Evolutionary conservation across 2,329 filamentous ascomycete species (phyloP).

Genomic region (Aspergillus pseudotamarii): DNA sequence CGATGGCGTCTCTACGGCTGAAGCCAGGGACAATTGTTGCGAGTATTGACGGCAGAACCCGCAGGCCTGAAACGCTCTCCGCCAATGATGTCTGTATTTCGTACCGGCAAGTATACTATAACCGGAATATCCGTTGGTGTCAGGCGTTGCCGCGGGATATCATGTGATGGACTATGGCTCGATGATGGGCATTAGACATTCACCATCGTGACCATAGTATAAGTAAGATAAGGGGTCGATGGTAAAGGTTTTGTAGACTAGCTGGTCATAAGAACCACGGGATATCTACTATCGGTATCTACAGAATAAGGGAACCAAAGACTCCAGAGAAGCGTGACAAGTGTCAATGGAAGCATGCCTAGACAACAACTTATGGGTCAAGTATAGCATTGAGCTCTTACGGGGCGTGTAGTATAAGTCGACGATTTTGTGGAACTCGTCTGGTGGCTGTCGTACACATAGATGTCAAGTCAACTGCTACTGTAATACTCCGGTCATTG

Average conservation of each 20-base stretch:
- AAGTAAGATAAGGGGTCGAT: neutral
- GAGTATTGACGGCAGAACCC: neutral
- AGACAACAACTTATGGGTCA: neutral
- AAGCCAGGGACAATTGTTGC: too few relatives aligned
- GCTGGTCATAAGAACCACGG: neutral
- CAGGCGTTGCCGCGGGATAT: neutral
- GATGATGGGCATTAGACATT: slow-evolving; percentile 19
- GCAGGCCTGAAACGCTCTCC: neutral
- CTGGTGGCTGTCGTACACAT: neutral
- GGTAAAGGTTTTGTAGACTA: neutral
- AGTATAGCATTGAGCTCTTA: neutral
- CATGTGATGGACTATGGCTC: neutral
- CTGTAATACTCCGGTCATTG: neutral
- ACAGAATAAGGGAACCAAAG: neutral
- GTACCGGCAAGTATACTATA: neutral
- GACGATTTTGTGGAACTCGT: too few relatives aligned
- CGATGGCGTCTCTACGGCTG: neutral
- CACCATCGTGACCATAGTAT: neutral
- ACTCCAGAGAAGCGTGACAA: neutral
- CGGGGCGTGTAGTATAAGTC: neutral
- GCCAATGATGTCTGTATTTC: neutral
- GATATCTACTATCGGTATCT: neutral
- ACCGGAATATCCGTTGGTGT: too few relatives aligned
- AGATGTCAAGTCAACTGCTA: neutral
- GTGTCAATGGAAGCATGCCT: neutral